Evolutionary conservation across 768 basidiomycete genomes (phyloP).

Genomic region (Panus rudis): DNA sequence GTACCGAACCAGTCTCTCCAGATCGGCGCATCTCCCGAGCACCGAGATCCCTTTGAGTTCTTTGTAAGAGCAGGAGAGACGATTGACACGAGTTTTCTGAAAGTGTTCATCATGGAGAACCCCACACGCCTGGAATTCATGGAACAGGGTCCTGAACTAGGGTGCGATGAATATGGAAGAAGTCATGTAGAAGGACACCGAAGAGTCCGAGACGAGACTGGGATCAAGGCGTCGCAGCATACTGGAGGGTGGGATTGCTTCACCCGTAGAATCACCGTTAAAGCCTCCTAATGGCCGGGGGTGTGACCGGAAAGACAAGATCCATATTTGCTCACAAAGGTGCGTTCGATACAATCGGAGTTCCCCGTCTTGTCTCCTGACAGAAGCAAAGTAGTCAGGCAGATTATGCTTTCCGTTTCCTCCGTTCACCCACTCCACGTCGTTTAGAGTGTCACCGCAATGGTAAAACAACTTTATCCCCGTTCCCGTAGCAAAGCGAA

Average conservation of each 20-base stretch:
- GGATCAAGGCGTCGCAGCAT: neutral
- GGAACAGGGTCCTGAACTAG: conserved; percentile 1
- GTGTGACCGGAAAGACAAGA: too few species aligned
- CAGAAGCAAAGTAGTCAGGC: too few species aligned
- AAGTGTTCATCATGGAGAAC: conserved; percentile 1
- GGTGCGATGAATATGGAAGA: conserved; percentile 1
- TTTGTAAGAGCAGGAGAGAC: neutral
- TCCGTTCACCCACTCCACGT: too few species aligned
- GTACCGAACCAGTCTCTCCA: neutral
- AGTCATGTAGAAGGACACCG: neutral
- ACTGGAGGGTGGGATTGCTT: neutral
- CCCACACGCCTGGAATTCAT: neutral
- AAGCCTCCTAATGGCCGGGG: too few species aligned
- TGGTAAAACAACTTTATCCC: too few species aligned
- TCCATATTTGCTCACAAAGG: too few species aligned
- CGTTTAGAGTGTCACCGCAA: too few species aligned
- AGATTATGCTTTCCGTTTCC: too few species aligned
- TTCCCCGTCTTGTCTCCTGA: too few species aligned
- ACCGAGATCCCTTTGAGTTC: conserved; percentile 1
- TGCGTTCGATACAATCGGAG: too few species aligned
- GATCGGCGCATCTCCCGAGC: conserved; percentile 3
- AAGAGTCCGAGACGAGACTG: neutral
- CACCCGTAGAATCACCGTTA: neutral
- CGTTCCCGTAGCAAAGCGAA: too few species aligned
- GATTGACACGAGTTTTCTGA: conserved; percentile 4